phyloP scores from a whole-genome alignment of 2,329 filamentous ascomycete genomes.

The Trichoderma aggressivum region DNA sequence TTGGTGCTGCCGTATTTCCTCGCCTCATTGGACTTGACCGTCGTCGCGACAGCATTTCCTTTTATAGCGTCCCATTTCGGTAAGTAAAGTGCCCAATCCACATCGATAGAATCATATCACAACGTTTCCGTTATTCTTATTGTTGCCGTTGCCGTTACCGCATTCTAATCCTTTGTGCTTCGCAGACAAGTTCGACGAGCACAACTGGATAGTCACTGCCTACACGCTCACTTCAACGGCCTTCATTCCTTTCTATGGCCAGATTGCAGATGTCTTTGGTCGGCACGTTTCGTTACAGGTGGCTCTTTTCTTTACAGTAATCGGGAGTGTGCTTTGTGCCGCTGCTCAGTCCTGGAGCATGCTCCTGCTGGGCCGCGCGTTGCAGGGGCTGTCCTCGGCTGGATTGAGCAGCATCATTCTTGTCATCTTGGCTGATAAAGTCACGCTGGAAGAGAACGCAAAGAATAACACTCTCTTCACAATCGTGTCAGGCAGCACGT shows the following conservation, averaged over 20 bases:
- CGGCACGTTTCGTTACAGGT: neutral
- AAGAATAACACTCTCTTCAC: neutral
- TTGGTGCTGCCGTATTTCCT: neutral
- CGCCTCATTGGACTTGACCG: neutral
- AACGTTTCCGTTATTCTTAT: neutral
- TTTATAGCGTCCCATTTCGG: neutral
- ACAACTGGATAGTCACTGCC: neutral
- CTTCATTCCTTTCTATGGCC: neutral
- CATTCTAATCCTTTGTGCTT: neutral
- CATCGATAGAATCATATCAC: neutral
- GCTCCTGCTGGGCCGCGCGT: neutral
- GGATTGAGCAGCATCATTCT: neutral
- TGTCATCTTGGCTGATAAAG: neutral
- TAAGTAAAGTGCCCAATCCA: neutral
- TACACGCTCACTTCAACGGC: neutral
- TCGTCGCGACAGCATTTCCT: neutral
- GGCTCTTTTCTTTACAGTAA: neutral
- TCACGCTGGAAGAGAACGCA: neutral
- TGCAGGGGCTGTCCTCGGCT: neutral
- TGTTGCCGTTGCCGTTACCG: rapidly evolving
- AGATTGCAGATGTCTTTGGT: neutral
- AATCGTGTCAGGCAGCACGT: neutral
- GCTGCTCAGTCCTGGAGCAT: neutral
- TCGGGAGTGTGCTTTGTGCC: neutral
- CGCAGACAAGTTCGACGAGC: neutral